These are phyloP conservation scores for Phytophthora sojae DNA, from an alignment of 352 stramenopile genomes.

Conservation along the genomic window DNA sequence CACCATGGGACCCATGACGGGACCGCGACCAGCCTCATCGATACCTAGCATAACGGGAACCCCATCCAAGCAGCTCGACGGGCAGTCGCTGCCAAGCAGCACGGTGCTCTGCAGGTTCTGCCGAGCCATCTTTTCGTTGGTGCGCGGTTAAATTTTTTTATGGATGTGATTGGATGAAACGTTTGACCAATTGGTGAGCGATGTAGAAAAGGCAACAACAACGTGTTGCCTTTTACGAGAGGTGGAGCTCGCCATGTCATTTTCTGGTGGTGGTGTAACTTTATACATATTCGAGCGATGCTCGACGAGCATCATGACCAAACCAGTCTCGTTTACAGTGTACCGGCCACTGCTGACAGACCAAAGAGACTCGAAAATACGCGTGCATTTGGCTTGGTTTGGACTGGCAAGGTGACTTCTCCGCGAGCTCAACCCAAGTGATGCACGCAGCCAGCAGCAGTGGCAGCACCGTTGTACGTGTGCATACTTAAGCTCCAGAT, in stretches of 20 bases:
- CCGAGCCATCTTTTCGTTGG: constrained; percentile 16
- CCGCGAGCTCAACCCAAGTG: no score
- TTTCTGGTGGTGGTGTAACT: background rate
- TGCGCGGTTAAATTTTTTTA: background rate
- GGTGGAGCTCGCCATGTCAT: background rate
- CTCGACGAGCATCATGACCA: no score
- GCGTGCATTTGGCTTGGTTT: background rate
- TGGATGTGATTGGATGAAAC: background rate
- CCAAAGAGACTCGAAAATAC: background rate
- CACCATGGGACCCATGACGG: constrained; percentile 95
- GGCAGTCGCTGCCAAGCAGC: constrained; percentile 71
- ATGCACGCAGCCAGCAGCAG: no score
- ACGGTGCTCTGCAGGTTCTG: constrained; percentile 60
- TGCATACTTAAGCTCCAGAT: no score
- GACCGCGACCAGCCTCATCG: constrained; percentile 94
- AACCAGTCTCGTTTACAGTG: background rate
- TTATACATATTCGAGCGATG: no score
- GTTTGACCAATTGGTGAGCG: constrained; percentile 10
- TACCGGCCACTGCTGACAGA: background rate
- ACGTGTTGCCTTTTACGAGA: background rate
- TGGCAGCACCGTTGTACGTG: no score
- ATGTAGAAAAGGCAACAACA: background rate
- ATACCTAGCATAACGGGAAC: constrained; percentile 93
- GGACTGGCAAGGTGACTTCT: no score
- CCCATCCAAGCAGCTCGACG: constrained; percentile 62